Percentiles rank a stretch among this genome's conserved stretches.
Evolutionary conservation across 352 stramenopile species (phyloP).

Genomic region (Phytophthora capsici): DNA sequence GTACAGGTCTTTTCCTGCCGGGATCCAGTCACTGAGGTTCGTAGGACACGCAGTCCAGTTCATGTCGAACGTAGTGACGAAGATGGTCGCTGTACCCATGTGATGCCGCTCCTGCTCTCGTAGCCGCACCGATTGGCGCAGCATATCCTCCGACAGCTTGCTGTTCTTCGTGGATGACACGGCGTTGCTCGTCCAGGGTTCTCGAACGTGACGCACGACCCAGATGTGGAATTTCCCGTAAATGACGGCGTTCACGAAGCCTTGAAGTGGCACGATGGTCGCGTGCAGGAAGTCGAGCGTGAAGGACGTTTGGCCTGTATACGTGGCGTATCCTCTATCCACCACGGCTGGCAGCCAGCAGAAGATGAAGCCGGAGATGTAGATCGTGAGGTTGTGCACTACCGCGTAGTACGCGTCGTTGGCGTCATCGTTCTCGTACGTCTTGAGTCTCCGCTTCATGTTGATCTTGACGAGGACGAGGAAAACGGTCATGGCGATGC

Average conservation of each 20-base stretch:
- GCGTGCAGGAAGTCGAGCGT: constrained; percentile 74
- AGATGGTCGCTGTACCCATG: constrained; percentile 76
- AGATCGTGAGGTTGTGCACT: constrained; percentile 85
- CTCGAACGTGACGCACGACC: constrained; percentile 68
- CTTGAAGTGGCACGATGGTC: constrained; percentile 81
- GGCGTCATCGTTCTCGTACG: constrained; percentile 78
- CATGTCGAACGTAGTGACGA: constrained; percentile 87
- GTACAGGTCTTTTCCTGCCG: constrained; percentile 77
- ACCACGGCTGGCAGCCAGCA: constrained; percentile 77
- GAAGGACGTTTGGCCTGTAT: constrained; percentile 64
- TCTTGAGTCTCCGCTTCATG: constrained; percentile 73
- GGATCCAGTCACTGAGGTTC: constrained; percentile 83
- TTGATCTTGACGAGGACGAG: constrained; percentile 83
- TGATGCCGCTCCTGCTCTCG: constrained; percentile 61
- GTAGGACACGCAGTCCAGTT: constrained; percentile 69
- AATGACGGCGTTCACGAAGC: constrained; percentile 87
- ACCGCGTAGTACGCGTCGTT: constrained; percentile 81
- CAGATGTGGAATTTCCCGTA: constrained; percentile 89
- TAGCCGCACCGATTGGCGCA: constrained; percentile 39
- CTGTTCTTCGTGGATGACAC: constrained; percentile 44
- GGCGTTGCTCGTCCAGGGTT: constrained; percentile 39
- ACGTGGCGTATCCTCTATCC: constrained; percentile 67
- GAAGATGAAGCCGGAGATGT: constrained; percentile 82
- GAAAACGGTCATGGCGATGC: constrained; percentile 58
- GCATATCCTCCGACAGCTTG: constrained; percentile 53